phyloP scores from a whole-genome alignment of 768 basidiomycete species.

The Tricholoma hemisulphureum region DNA sequence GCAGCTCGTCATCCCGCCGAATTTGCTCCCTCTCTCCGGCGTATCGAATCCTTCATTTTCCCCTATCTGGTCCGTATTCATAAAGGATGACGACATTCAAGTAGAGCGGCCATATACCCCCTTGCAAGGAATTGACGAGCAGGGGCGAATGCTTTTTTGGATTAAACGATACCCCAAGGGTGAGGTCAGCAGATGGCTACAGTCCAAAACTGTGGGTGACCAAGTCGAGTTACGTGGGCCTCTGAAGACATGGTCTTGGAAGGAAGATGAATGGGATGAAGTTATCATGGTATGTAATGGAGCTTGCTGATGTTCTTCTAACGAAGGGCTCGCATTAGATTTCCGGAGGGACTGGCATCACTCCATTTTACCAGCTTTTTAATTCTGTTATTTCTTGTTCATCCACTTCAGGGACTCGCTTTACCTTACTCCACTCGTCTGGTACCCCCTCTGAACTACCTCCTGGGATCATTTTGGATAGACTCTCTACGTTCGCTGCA shows the following conservation, averaged over 20 bases:
- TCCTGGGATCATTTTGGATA: slow-evolving; percentile 57
- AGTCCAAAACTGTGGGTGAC: slow-evolving; percentile 65
- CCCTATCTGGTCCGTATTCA: slow-evolving; percentile 73
- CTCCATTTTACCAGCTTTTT: slow-evolving; percentile 81
- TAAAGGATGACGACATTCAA: slow-evolving; percentile 88
- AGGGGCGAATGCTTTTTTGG: slow-evolving; percentile 75
- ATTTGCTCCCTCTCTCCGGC: slow-evolving; percentile 32
- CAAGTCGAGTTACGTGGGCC: slow-evolving; percentile 76
- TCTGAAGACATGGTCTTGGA: slow-evolving; percentile 62
- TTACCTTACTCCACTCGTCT: slow-evolving; percentile 75
- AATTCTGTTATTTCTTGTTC: slow-evolving; percentile 47
- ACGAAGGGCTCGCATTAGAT: slow-evolving; percentile 44
- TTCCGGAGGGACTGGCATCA: slow-evolving; percentile 85
- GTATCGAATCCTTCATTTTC: slow-evolving; percentile 18
- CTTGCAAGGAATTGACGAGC: slow-evolving; percentile 62
- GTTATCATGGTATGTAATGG: slow-evolving; percentile 62
- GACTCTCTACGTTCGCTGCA: slow-evolving; percentile 47
- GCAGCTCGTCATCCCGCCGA: slow-evolving; percentile 53
- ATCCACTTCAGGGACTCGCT: slow-evolving; percentile 42
- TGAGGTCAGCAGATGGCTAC: slow-evolving; percentile 83
- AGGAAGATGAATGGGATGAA: slow-evolving; percentile 65
- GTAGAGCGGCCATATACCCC: slow-evolving; percentile 87
- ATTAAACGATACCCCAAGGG: slow-evolving; percentile 76
- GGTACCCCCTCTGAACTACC: slow-evolving; percentile 62
- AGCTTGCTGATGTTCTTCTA: not conserved